Evolutionary conservation across 2,329 filamentous ascomycete species (phyloP), one percentile per base, ranked within the genome.

Genomic region (Lecanicillium sp.): DNA sequence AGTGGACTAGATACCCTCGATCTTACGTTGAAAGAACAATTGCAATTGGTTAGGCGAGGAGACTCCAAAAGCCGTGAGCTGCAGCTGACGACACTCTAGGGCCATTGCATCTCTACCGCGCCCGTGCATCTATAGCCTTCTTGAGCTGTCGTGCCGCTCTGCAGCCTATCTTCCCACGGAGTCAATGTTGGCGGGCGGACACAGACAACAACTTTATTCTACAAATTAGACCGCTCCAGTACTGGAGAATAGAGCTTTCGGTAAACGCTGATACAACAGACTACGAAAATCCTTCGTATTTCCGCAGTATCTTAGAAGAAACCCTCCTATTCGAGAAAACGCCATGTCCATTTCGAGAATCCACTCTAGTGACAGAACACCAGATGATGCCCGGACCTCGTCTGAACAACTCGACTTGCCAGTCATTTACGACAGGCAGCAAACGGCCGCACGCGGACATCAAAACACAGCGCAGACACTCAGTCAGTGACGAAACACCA

Each of bases 151-250:
- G 85, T 43, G 79, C 78, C 40, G 81, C 89, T 13, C 71, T 95
- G 14, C 85, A 92, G 51, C 84, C 89, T 9, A 92, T 95, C 45
- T 65, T 95, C 37, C 86, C 85, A 17, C 86, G 86, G 57, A 94
- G 87, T 42, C 88, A 95, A 60, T 94, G 85, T 55, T 95, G 89
- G 89, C 94, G 85, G 57, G 83, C 95, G 22, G 85, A 94, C 57
- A 83, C 80, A 40, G 83, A 83, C 29, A 87, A 69, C 58, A 75
- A 81, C 49, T 95, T 94, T 49, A 83, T 94, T n/a, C 65, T 95
- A 43, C 83, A 89, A 47, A 86, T 94, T 47, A 73, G 87, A 16
- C 77, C 82, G 32, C 82, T 89, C 20, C 82, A 83, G 31, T 95
- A 92, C 58, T 95, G 92, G 73, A 80, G 89, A 46, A 92, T 95